Base-by-base conservation (phyloP, 495 filamentous ascomycete species). In the Podospora fimiseda region DNA sequence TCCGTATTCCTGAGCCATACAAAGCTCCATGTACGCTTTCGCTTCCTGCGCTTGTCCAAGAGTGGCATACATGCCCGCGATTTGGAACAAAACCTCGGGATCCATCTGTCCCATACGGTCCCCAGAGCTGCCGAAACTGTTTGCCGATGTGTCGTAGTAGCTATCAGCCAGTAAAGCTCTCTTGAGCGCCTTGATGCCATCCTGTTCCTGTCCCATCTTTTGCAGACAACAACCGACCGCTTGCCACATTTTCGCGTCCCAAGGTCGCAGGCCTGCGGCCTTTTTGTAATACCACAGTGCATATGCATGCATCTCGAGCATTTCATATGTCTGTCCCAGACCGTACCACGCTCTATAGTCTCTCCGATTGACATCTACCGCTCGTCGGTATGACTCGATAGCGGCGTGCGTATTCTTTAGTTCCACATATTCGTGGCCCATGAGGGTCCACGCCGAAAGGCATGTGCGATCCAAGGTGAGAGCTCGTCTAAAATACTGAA, bases 281-380 rank as follows among this genome's bases (percentile, higher is more conserved):
- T 91, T 89, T 60, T 99, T 92, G 73, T 93, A 96, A 70, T 99
- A 99, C 79, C 90, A 97, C 1, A 97, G 74, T 3, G 91, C 88
- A 66, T 99, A 99, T 52, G 89, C 86, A 59, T 95, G 87, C 90
- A 96, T 96, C 66, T 97, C 94, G 7, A 99, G 80, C 21, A 99
- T 84, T 65, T 99, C 94, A 60, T 99, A 99, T 0, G 92, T 93
- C 63, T 97, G 92, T 5, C 94, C 94, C 1, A 99, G 76, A 47
- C 94, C 93, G 65, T 97, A 97, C 94, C 94, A 99, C 14, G 94
- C 94, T 45, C 94, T 87, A 69, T 96, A 97, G 63, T 99, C 94
- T 63, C 91, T 88, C 40, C 93, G 84, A 65, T 99, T 97, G 63
- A 92, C 86, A 59, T 97, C 94, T 3, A 99, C 94, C 1, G 94